A percentile compares a stretch with the other conserved stretches of the same genome.
Evolutionary conservation across 2,329 filamentous ascomycete species (phyloP).

Genomic region (Claviceps monticola): DNA sequence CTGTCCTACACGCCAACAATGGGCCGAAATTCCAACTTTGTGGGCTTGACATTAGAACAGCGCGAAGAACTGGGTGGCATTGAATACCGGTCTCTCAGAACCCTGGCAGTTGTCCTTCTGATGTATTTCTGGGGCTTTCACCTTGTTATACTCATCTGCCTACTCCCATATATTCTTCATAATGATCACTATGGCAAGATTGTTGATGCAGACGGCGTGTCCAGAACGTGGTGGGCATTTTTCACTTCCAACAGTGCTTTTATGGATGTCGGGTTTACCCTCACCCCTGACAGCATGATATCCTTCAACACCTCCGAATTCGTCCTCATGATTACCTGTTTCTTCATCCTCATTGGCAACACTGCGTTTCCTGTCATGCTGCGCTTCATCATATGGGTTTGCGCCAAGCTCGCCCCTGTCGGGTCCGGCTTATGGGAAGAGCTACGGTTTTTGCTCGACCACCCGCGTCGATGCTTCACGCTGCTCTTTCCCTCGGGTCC

Average conservation of each 20-base stretch:
- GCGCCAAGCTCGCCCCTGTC: conserved; percentile 51
- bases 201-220: conserved; percentile 47
- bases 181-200: conserved; percentile 48
- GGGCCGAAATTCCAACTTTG: conserved; percentile 83
- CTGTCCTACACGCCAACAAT: conserved; percentile 89
- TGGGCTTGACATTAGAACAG: conserved; percentile 78
- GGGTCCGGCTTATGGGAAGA: conserved; percentile 74
- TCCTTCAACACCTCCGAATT: conserved; percentile 70
- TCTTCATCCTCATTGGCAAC: conserved; percentile 87
- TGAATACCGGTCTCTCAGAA: conserved; percentile 86
- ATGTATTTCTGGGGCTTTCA: conserved; percentile 77
- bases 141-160: conserved; percentile 55
- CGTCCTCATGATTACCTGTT: conserved; percentile 62
- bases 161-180: conserved; percentile 69
- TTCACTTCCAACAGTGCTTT: conserved; percentile 83
- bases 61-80: conserved; percentile 92
- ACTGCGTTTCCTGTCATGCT: conserved; percentile 93
- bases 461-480: conserved; percentile 92
- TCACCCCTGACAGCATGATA: conserved; percentile 88
- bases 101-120: conserved; percentile 63
- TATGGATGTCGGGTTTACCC: conserved; percentile 85
- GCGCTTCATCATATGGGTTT: conserved; percentile 78
- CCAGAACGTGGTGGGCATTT: conserved; percentile 77
- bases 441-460: conserved; percentile 77
- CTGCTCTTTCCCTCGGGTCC: conserved; percentile 79